Conservation (phyloP, 192 early-diverging fungal genomes). For the Geranomyces variabilis region DNA sequence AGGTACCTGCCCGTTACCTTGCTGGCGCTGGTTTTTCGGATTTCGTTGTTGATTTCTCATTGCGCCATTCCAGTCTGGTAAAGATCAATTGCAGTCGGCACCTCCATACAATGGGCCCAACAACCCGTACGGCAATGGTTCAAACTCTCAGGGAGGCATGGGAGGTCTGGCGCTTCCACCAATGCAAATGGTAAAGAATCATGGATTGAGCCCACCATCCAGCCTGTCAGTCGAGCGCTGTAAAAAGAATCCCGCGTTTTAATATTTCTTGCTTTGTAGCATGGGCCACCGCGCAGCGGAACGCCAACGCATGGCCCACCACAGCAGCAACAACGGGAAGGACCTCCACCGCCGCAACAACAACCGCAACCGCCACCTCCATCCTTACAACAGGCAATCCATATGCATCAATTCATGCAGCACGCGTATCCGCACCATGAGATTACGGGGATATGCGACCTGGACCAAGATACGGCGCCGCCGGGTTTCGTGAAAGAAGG, state of each 20-base stretch:
- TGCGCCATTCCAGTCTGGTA: too few relatives aligned
- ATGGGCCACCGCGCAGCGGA: not conserved
- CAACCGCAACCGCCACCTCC: not conserved
- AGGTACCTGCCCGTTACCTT: not conserved
- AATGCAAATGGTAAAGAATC: too few relatives aligned
- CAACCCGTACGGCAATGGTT: not conserved
- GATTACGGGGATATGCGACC: constrained; percentile 63
- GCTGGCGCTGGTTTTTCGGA: not conserved
- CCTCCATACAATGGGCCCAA: not conserved
- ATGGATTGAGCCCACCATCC: too few relatives aligned
- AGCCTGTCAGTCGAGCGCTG: too few relatives aligned
- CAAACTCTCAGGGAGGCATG: not conserved
- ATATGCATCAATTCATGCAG: constrained; percentile 10
- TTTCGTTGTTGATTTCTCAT: too few relatives aligned
- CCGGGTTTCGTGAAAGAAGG: constrained; percentile 80
- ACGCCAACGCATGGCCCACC: constrained; percentile 13
- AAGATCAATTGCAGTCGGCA: not conserved
- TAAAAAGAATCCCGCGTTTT: too few relatives aligned
- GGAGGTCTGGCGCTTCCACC: too few relatives aligned
- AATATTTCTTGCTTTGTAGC: too few relatives aligned
- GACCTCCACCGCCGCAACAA: not conserved
- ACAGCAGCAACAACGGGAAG: not conserved
- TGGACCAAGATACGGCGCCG: constrained; percentile 74
- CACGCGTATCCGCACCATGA: constrained; percentile 32
- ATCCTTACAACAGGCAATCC: constrained; percentile 20